phyloP scores from a whole-genome alignment of 768 basidiomycete genomes.

The Mycena venus region DNA sequence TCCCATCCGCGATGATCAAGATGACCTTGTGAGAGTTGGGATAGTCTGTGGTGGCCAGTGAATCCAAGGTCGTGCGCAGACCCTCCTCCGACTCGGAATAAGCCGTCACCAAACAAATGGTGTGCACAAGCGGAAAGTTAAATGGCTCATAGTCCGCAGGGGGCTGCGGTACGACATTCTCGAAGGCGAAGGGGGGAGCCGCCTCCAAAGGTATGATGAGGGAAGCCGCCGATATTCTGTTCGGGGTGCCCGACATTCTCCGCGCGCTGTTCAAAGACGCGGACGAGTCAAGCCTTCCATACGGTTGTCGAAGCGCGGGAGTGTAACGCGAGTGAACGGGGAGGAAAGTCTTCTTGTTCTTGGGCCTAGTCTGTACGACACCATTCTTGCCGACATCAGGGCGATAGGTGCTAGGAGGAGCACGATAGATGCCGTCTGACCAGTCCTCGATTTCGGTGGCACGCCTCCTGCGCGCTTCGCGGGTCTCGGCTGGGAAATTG shows the following conservation, averaged over 20 bases:
- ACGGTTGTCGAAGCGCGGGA: constrained; percentile 45
- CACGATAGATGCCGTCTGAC: constrained; percentile 95
- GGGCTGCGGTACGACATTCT: constrained; percentile 95
- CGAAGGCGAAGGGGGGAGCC: constrained; percentile 67
- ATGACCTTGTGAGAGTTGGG: constrained; percentile 98
- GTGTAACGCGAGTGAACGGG: constrained; percentile 84
- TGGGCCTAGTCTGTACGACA: constrained; percentile 51
- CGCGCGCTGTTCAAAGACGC: constrained; percentile 51
- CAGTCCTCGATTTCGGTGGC: constrained; percentile 95
- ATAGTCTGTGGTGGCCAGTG: constrained; percentile 97
- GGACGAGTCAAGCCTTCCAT: constrained; percentile 9
- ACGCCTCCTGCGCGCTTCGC: constrained; percentile 91
- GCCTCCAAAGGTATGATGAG: constrained; percentile 78
- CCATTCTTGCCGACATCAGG: constrained; percentile 89
- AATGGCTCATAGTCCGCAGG: constrained; percentile 93
- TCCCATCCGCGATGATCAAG: constrained; percentile 96
- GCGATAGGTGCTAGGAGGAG: constrained; percentile 91
- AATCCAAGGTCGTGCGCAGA: constrained; percentile 95
- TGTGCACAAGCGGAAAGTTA: constrained; percentile 93
- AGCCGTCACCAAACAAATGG: constrained; percentile 96
- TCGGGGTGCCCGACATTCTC: constrained; percentile 60
- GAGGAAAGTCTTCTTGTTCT: constrained; percentile 71
- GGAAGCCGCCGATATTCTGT: constrained; percentile 49
- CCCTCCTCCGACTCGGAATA: constrained; percentile 98
- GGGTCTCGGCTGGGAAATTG: constrained; percentile 93